Evolutionary conservation across 441 rosid genomes (phyloP).

Genomic region (Pelargonium citronellum): DNA sequence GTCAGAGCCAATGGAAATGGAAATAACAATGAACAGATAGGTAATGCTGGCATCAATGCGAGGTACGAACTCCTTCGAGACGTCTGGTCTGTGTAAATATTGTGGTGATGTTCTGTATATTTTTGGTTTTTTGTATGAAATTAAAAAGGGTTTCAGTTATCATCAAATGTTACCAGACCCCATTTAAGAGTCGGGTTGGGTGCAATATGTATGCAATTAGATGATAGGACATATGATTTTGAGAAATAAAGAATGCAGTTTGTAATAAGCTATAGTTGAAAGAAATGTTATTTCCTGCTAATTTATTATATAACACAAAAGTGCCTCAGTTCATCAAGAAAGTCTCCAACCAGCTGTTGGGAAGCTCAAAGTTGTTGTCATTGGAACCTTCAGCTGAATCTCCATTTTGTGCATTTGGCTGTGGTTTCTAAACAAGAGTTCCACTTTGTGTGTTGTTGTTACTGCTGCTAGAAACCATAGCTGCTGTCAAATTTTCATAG

Average conservation of each 20-base stretch:
- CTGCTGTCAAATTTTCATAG: too few relatives aligned
- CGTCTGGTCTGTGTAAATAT: constrained; percentile 51
- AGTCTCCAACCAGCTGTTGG: too few relatives aligned
- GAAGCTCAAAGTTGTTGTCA: too few relatives aligned
- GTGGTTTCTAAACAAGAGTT: too few relatives aligned
- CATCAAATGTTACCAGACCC: not conserved
- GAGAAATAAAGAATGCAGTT: not conserved
- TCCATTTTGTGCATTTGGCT: too few relatives aligned
- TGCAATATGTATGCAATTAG: not conserved
- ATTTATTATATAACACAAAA: too few relatives aligned
- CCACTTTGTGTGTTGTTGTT: too few relatives aligned
- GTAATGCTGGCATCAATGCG: constrained; percentile 30
- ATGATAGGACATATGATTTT: not conserved
- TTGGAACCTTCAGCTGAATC: too few relatives aligned
- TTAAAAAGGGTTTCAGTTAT: not conserved
- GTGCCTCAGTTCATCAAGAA: too few relatives aligned
- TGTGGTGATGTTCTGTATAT: constrained; percentile 19
- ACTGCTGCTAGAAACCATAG: too few relatives aligned
- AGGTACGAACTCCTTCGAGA: constrained; percentile 83
- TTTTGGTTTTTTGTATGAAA: constrained; percentile 43
- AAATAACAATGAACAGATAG: constrained; percentile 24
- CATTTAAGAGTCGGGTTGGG: not conserved
- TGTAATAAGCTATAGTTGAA: not conserved
- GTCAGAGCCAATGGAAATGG: constrained; percentile 38
- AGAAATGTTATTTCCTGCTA: too few relatives aligned